phyloP scores from a whole-genome alignment of 768 basidiomycete species.

The Tephrocybe sp. region DNA sequence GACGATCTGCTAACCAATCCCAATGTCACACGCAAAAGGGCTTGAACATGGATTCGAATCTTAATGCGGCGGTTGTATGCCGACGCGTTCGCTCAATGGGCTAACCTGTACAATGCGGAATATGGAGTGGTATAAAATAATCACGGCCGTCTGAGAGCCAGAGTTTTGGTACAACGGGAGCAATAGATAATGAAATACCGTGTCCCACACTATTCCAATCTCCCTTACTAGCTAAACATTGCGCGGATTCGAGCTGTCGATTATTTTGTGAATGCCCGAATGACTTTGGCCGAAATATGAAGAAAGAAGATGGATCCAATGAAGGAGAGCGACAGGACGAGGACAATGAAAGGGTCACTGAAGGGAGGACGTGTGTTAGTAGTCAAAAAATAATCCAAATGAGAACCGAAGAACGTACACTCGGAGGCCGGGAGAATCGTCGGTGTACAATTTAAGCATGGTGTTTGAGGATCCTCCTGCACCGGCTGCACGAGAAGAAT shows the following conservation, averaged over 20 bases:
- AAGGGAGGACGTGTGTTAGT: too few species aligned
- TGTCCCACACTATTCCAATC: conserved; percentile 9
- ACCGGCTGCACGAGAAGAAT: conserved; percentile 87
- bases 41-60: too few species aligned
- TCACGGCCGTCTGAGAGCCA: conserved; percentile 26
- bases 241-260: conserved; percentile 4
- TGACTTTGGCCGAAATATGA: conserved; percentile 94
- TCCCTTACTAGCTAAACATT: conserved; percentile 7
- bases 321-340: conserved; percentile 93
- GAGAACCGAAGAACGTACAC: conserved; percentile 64
- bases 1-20: too few species aligned
- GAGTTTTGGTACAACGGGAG: conserved; percentile 38
- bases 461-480: conserved; percentile 97
- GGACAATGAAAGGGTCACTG: conserved; percentile 97
- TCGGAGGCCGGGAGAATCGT: conserved; percentile 94
- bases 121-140: conserved; percentile 33
- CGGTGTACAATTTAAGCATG: conserved; percentile 98
- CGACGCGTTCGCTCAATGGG: neutral
- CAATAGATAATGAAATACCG: conserved; percentile 31
- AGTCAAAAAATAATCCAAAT: neutral
- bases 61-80: neutral
- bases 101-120: conserved; percentile 1
- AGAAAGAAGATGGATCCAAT: conserved; percentile 99
- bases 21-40: too few species aligned
- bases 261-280: conserved; percentile 87